These are phyloP conservation scores for Cystobasidium ongulense DNA, from an alignment of 768 basidiomycete genomes.

Conservation along the genomic window DNA sequence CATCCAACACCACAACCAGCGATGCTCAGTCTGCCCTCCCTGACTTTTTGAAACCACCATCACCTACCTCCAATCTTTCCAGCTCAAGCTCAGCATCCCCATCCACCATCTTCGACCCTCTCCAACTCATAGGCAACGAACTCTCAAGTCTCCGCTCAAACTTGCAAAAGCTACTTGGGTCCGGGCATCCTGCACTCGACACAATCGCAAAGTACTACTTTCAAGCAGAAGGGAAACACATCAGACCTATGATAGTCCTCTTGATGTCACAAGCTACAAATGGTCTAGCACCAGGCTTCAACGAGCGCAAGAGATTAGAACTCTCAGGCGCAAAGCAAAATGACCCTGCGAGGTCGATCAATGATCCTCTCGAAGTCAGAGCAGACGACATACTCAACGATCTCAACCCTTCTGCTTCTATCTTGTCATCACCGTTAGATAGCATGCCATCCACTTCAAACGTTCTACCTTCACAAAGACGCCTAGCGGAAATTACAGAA, in stretches of 20 bases:
- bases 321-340: constrained; percentile 45
- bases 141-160: constrained; percentile 62
- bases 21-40: not conserved
- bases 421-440: constrained; percentile 39
- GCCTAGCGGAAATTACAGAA: constrained; percentile 90
- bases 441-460: constrained; percentile 38
- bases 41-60: not conserved
- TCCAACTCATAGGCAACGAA: constrained; percentile 62
- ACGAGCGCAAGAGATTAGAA: constrained; percentile 46
- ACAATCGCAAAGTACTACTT: constrained; percentile 91
- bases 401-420: constrained; percentile 39
- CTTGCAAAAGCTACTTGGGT: constrained; percentile 69
- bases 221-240: constrained; percentile 68
- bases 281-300: constrained; percentile 61
- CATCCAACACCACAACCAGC: not conserved
- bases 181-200: constrained; percentile 76
- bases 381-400: constrained; percentile 30
- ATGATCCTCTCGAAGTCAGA: constrained; percentile 58
- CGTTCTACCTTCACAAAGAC: constrained; percentile 76
- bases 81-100: not conserved
- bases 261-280: constrained; percentile 88
- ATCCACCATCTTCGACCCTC: constrained; percentile 52
- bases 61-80: not conserved
- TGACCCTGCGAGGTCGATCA: constrained; percentile 56
- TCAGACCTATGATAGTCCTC: constrained; percentile 79